Percentiles rank a stretch among this genome's conserved stretches.
Evolutionary conservation across 202 grass and related monocot genomes (phyloP).

Genomic region (Panicum hallii): DNA sequence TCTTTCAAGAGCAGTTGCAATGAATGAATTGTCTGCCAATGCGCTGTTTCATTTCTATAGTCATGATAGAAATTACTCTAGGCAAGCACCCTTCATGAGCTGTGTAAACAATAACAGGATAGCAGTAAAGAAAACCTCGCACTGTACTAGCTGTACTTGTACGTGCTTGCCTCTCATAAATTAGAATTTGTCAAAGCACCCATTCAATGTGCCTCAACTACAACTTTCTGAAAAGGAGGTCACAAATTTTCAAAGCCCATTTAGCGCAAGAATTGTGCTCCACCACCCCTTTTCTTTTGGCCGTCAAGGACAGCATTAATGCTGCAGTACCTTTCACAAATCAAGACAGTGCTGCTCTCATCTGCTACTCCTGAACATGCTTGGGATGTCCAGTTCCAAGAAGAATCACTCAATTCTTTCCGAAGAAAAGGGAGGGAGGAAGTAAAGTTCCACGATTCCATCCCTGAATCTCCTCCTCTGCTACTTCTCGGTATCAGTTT

Average conservation of each 20-base stretch:
- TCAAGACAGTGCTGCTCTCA: not conserved
- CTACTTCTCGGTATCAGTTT: not conserved
- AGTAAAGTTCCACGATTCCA: not conserved
- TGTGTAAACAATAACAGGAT: not conserved
- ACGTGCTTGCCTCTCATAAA: conserved; percentile 34
- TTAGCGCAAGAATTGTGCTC: conserved; percentile 32
- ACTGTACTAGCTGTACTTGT: conserved; percentile 23
- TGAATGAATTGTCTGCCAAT: conserved; percentile 4
- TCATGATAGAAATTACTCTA: conserved; percentile 41
- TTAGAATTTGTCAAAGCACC: conserved; percentile 43
- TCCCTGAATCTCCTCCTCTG: not conserved
- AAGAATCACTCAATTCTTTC: not conserved
- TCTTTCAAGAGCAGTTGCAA: not conserved
- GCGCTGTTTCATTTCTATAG: not conserved
- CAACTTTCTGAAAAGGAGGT: conserved; percentile 38
- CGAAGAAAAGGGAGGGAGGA: conserved; percentile 10
- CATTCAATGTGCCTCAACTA: conserved; percentile 42
- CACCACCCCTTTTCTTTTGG: conserved; percentile 1
- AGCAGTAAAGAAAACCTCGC: conserved; percentile 7
- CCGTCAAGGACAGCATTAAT: conserved; percentile 23
- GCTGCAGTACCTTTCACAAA: conserved; percentile 6
- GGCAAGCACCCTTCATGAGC: conserved; percentile 15
- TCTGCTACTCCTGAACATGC: not conserved
- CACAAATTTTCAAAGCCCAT: conserved; percentile 10
- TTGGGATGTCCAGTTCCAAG: conserved; percentile 9